Evolutionary conservation across 2,329 filamentous ascomycete genomes (phyloP), one percentile per base, ranked within the genome.

Genomic region (Colletotrichum acutatum): DNA sequence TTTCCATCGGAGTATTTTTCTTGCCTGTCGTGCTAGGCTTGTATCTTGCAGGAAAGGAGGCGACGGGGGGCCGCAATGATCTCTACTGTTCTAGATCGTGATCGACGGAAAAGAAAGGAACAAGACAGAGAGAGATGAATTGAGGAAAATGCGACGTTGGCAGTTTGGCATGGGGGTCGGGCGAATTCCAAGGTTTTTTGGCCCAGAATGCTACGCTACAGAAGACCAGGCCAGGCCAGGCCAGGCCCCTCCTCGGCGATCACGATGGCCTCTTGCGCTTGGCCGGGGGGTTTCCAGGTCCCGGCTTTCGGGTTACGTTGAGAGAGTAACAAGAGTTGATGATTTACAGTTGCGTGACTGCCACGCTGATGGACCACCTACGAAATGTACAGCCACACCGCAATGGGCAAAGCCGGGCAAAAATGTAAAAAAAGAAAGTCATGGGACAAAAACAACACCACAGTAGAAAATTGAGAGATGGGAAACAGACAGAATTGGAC

Each of bases 81-180:
- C 34, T 37, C 14, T 16, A 28, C 37, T 9, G 34, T 49, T 63
- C 64, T 58, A 53, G 69, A 68, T 68, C 65, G 49, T 19, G 64
- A 71, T 71, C 64, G 24, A 53, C 12, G 4, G 26, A 24, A 57
- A 28, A 22, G 37, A 52, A 37, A 62, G 9, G 11, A 70, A 28
- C n/a, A 52, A 32, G 32, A 32, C 11, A 22, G 32, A 22, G 32
- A 3, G 22, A 22, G n/a, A 49, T 16, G 16, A 24, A 12, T 32
- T 32, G 32, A 19, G 11, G 5, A 26, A 53, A 56, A 49, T 32
- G 64, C 49, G 37, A 26, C 64, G 49, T 58, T 62, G 32, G n/a
- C n/a, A n/a, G n/a, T n/a, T n/a, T n/a, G 46, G 57, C 57, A 42
- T 37, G 22, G 57, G 30, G 56, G 30, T 9, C 4, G 57, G 22